Base-by-base conservation (phyloP, 2,329 filamentous ascomycete genomes). In the Proliferodiscus dingleyae region DNA sequence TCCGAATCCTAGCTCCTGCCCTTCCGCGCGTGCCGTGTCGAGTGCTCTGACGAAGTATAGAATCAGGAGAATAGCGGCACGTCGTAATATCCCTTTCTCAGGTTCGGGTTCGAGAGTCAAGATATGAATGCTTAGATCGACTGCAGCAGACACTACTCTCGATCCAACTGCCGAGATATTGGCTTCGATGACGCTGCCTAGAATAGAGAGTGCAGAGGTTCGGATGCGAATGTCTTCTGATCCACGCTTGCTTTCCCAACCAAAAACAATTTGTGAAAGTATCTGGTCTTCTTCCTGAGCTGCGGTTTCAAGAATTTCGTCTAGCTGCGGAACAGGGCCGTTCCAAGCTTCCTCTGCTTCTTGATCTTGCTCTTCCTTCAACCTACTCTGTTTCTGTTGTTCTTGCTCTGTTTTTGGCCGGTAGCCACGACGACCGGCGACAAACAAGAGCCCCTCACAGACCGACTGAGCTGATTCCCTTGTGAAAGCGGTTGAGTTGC, bases 161-260 rank as follows among this genome's bases (percentile, higher is more conserved):
- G 78, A 61, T 1, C 77, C 75, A 21, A 83, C 63, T 0, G 78
- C 80, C 1, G 67, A 65, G 3, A 83, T 66, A 52, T 81, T 82
- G 1, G 72, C 76, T 60, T 87, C 82, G 21, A 87, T 63, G 0
- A 72, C 71, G 1, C 67, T 66, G 1, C 77, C 75, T 34, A 89
- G 69, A 37, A 89, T 74, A 4, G 82, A 84, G 5, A 89, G 63
- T 3, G 84, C 81, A 18, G 84, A 87, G 11, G 83, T 69, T 1
- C 85, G 78, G 54, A 89, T 75, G 3, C 85, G 74, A 10, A 87
- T 69, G 58, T 89, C 85, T 61, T 89, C 85, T 47, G 74, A 73
- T 0, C 81, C 83, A 13, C 73, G 68, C 45, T 78, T 81, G 50
- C 80, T 75, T 53, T 83, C 74, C 85, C 85, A 88, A 1, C 81